phyloP scores from a whole-genome alignment of 257 asterid genomes.

The Asclepias syriaca region DNA sequence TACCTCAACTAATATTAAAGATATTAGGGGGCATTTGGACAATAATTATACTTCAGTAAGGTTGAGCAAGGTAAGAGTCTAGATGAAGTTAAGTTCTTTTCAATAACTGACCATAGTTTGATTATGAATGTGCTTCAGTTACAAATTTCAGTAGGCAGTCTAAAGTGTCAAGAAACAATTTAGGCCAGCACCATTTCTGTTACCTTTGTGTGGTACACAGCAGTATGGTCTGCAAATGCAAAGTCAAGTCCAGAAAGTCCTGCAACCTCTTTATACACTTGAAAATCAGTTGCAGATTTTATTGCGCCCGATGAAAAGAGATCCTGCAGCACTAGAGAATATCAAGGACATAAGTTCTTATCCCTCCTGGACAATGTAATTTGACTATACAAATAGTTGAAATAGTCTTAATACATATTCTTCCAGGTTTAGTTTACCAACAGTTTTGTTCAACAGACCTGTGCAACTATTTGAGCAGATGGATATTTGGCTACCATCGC shows the following conservation, averaged over 20 bases:
- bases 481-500: conserved; percentile 87
- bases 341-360: conserved; percentile 18
- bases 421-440: conserved; percentile 2
- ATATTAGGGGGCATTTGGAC: no score
- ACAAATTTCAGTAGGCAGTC: not conserved
- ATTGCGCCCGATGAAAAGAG: conserved; percentile 77
- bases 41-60: no score
- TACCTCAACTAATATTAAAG: not conserved
- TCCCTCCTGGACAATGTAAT: conserved; percentile 1
- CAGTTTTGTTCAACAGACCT: conserved; percentile 45
- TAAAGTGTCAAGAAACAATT: not conserved
- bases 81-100: not conserved
- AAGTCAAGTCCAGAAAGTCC: conserved; percentile 99
- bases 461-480: conserved; percentile 73
- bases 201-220: conserved; percentile 97
- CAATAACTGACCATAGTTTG: not conserved
- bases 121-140: not conserved
- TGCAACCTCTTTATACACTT: conserved; percentile 82
- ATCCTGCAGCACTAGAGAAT: conserved; percentile 56
- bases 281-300: conserved; percentile 94
- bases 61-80: not conserved
- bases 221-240: conserved; percentile 77
- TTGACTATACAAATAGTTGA: not conserved
- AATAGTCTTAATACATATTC: not conserved
- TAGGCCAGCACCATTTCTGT: not conserved